Evolutionary conservation across 495 filamentous ascomycete species (phyloP).

Genomic region (Haplographium delicatum): DNA sequence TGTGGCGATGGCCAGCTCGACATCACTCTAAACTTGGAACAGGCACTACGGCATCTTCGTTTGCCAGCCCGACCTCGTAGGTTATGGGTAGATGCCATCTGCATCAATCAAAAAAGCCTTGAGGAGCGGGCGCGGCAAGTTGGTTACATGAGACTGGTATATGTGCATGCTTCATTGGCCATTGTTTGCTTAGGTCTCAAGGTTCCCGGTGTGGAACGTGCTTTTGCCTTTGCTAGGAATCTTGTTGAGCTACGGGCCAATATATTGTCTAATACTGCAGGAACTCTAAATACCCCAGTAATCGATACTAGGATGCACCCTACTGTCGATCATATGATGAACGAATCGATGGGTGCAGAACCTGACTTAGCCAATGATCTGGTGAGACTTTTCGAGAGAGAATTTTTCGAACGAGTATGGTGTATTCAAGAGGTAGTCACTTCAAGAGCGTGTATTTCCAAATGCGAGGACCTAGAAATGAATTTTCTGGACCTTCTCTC

Average conservation of each 20-base stretch:
- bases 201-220: neutral
- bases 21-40: conserved; percentile 9
- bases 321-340: neutral
- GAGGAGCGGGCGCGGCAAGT: neutral
- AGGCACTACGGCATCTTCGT: conserved; percentile 4
- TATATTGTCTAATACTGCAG: neutral
- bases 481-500: conserved; percentile 11
- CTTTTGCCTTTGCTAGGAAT: neutral
- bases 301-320: neutral
- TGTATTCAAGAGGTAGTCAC: conserved; percentile 19
- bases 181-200: conserved; percentile 11
- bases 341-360: neutral
- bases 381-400: conserved; percentile 7
- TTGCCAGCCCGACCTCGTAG: neutral
- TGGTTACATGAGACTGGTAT: conserved; percentile 7
- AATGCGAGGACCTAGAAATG: conserved; percentile 16
- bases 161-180: conserved; percentile 7
- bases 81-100: too few relatives aligned
- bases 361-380: conserved; percentile 5
- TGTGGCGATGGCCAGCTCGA: neutral
- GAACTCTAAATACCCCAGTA: neutral
- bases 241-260: neutral
- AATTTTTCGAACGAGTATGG: conserved; percentile 16
- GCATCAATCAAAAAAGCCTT: too few relatives aligned
- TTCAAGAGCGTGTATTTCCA: conserved; percentile 11